phyloP scores from a whole-genome alignment of 2,329 filamentous ascomycete genomes.

The Ilyonectria destructans region DNA sequence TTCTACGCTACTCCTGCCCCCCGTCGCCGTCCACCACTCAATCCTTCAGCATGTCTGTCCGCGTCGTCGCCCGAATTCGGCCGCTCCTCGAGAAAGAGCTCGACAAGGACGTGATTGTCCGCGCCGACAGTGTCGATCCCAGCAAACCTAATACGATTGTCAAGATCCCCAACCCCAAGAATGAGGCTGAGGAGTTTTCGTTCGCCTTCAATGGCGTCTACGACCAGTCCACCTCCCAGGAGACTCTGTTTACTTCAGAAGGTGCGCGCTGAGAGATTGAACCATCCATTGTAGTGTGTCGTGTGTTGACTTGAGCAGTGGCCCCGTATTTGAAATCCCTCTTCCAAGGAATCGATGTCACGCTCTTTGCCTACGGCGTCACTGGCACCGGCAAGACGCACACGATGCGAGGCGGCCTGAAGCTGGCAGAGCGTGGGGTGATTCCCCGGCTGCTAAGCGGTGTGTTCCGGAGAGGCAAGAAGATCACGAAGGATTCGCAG shows the following conservation, averaged over 20 bases:
- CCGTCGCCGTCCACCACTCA: constrained; percentile 31
- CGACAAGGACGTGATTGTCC: constrained; percentile 90
- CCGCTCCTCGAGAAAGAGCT: constrained; percentile 89
- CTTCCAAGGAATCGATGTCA: constrained; percentile 90
- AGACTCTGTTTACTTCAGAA: constrained; percentile 91
- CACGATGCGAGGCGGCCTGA: constrained; percentile 94
- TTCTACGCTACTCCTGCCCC: constrained; percentile 30
- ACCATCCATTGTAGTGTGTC: constrained; percentile 19
- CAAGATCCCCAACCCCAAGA: constrained; percentile 94
- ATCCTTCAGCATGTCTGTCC: constrained; percentile 72
- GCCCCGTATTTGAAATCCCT: constrained; percentile 91
- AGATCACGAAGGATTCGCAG: constrained; percentile 84
- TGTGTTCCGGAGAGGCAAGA: constrained; percentile 88
- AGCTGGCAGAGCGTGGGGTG: constrained; percentile 87
- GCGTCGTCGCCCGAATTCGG: constrained; percentile 92
- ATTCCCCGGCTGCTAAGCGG: constrained; percentile 89
- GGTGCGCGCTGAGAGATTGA: constrained; percentile 66
- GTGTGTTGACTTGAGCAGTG: constrained; percentile 69
- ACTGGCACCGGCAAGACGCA: constrained; percentile 96
- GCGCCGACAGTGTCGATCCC: constrained; percentile 74
- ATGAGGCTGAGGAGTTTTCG: constrained; percentile 90
- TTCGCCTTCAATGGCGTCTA: constrained; percentile 98
- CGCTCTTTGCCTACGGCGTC: constrained; percentile 93
- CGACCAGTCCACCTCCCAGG: constrained; percentile 84
- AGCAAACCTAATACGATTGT: constrained; percentile 79